A percentile compares a stretch with the other conserved stretches of the same genome.
These are phyloP conservation scores for Lachnellula willkommii DNA, from an alignment of 2,329 filamentous ascomycete species.

Conservation along the genomic window DNA sequence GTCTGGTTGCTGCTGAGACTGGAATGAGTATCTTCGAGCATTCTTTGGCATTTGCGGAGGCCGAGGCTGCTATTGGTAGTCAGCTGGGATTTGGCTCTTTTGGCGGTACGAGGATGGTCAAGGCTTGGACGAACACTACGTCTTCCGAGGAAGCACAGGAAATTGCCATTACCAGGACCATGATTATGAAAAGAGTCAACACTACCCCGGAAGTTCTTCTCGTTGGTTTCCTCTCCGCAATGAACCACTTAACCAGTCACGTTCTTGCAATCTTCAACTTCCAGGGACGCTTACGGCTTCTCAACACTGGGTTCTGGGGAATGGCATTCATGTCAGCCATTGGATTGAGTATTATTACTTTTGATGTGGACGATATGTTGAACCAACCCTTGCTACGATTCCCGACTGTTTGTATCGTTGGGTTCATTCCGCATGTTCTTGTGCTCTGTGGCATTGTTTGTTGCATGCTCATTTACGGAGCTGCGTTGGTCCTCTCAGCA, in stretches of 20 bases:
- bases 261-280: constrained; percentile 73
- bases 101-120: constrained; percentile 24
- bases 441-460: constrained; percentile 72
- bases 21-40: constrained; percentile 97
- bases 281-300: constrained; percentile 71
- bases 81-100: constrained; percentile 66
- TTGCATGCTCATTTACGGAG: constrained; percentile 69
- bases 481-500: constrained; percentile 73
- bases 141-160: constrained; percentile 30
- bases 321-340: constrained; percentile 85
- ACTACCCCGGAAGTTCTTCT: constrained; percentile 84
- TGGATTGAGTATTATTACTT: constrained; percentile 64
- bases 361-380: constrained; percentile 54
- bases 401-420: constrained; percentile 89
- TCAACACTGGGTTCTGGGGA: constrained; percentile 87
- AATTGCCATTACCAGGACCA: constrained; percentile 52
- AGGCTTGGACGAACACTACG: constrained; percentile 16
- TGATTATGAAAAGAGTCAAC: constrained; percentile 76
- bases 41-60: constrained; percentile 91
- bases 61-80: constrained; percentile 78
- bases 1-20: constrained; percentile 73
- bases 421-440: constrained; percentile 90
- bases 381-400: constrained; percentile 72
- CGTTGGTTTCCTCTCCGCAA: constrained; percentile 79
- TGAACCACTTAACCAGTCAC: constrained; percentile 84